phyloP scores from a whole-genome alignment of 139 green algal species.

The Pycnococcus provasolii region DNA sequence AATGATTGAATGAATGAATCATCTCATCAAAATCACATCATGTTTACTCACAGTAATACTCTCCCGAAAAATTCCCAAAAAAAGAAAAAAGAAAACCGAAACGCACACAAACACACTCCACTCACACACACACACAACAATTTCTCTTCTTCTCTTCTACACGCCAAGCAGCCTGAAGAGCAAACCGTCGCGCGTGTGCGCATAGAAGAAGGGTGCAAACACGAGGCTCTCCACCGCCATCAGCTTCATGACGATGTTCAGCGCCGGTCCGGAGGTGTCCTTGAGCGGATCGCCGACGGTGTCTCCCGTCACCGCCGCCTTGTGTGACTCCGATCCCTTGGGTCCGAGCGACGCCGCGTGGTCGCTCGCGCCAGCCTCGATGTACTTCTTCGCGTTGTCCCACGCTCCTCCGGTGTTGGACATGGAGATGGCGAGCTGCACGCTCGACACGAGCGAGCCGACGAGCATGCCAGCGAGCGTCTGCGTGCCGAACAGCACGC shows the following conservation, averaged over 20 bases:
- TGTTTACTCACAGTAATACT: too few relatives aligned
- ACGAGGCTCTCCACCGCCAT: conserved; percentile 95
- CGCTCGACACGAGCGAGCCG: conserved; percentile 80
- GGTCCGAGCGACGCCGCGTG: conserved; percentile 76
- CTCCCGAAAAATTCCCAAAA: too few relatives aligned
- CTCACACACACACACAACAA: too few relatives aligned
- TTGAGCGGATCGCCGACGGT: conserved; percentile 98
- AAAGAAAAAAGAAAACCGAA: too few relatives aligned
- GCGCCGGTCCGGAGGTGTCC: conserved; percentile 73
- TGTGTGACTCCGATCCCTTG: conserved; percentile 95
- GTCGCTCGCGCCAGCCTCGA: conserved; percentile 55
- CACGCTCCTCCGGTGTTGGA: conserved; percentile 94
- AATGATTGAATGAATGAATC: too few relatives aligned
- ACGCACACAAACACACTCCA: too few relatives aligned
- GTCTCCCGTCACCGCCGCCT: conserved; percentile 93
- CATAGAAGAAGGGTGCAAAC: conserved; percentile 63
- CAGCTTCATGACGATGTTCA: conserved; percentile 99
- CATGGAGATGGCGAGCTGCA: conserved; percentile 93
- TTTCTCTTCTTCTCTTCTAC: too few relatives aligned
- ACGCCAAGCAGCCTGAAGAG: too few relatives aligned
- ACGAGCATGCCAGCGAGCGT: conserved; percentile 71
- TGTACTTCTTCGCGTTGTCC: conserved; percentile 99
- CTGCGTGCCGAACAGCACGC: conserved; percentile 59
- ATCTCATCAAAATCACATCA: too few relatives aligned
- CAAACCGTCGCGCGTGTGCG: too few relatives aligned